Percentiles rank a stretch among this genome's conserved stretches.
Evolutionary conservation across 352 stramenopile genomes (phyloP).

Genomic region (Phytophthora macrochlamydospora): DNA sequence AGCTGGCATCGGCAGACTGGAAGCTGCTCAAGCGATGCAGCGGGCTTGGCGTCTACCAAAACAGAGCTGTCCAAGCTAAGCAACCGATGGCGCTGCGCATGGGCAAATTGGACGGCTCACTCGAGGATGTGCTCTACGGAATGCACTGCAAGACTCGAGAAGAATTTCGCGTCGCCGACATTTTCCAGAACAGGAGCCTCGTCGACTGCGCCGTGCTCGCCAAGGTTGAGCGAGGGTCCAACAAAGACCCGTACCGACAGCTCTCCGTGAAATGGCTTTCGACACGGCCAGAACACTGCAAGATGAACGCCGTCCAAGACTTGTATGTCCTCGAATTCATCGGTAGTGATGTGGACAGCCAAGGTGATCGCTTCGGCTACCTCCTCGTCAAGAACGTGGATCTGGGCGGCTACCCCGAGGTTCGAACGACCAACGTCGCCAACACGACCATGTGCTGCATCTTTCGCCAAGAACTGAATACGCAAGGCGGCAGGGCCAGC

Average conservation of each 20-base stretch:
- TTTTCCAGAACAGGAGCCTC: constrained; percentile 41
- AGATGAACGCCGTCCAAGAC: constrained; percentile 52
- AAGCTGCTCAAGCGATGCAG: constrained; percentile 46
- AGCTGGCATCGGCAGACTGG: constrained; percentile 28
- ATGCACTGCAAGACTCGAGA: constrained; percentile 54
- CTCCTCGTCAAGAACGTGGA: constrained; percentile 64
- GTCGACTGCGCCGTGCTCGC: constrained; percentile 53
- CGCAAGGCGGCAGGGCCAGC: constrained; percentile 26
- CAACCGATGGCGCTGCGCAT: constrained; percentile 54
- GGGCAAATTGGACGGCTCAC: constrained; percentile 42
- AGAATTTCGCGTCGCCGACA: constrained; percentile 49
- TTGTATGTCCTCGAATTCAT: constrained; percentile 57
- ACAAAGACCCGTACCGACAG: constrained; percentile 51
- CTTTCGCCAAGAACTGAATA: constrained; percentile 43
- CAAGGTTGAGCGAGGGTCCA: constrained; percentile 43
- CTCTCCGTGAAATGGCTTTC: constrained; percentile 60
- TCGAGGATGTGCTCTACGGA: constrained; percentile 60
- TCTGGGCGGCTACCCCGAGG: constrained; percentile 37
- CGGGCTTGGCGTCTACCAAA: constrained; percentile 46
- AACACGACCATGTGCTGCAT: constrained; percentile 68
- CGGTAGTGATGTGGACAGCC: constrained; percentile 37
- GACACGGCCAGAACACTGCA: constrained; percentile 24
- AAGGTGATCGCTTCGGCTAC: constrained; percentile 48
- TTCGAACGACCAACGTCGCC: constrained; percentile 39
- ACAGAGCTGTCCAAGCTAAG: constrained; percentile 8